A percentile compares a stretch with the other conserved stretches of the same genome.
Evolutionary conservation across 805 yeast genomes (phyloP).

Genomic region (Yamadazyma scolyti): DNA sequence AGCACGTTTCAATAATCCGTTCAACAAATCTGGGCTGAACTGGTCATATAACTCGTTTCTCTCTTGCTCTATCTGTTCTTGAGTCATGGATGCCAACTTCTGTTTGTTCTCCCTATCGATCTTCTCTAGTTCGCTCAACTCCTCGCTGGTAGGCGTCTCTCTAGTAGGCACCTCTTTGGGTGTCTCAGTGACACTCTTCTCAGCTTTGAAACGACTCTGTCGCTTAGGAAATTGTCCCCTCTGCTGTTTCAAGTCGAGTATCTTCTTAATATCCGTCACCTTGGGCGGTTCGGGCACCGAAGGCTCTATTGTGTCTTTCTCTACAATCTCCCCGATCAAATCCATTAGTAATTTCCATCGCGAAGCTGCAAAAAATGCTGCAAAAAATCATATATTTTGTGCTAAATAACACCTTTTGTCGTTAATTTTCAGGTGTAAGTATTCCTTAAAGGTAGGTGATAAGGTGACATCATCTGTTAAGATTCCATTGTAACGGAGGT

Average conservation of each 20-base stretch:
- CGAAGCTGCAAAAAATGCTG: too few relatives aligned
- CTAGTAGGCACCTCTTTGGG: conserved; percentile 5
- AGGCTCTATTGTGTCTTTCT: conserved; percentile 45
- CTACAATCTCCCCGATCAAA: conserved; percentile 69
- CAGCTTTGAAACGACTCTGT: conserved; percentile 2
- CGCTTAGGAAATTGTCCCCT: conserved; percentile 19
- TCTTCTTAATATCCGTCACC: conserved; percentile 5
- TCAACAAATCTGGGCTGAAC: conserved; percentile 66
- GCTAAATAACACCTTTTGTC: conserved; percentile 15
- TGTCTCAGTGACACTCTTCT: conserved; percentile 6
- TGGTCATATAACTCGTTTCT: conserved; percentile 61
- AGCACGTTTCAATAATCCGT: conserved; percentile 54
- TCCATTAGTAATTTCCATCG: conserved; percentile 51
- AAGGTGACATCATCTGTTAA: conserved; percentile 5
- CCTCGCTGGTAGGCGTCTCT: too few relatives aligned
- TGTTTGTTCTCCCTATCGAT: conserved; percentile 76
- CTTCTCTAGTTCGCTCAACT: conserved; percentile 57
- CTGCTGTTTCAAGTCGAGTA: conserved; percentile 17
- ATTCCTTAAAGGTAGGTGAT: conserved; percentile 8
- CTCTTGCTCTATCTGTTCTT: conserved; percentile 61
- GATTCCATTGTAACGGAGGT: conserved; percentile 8
- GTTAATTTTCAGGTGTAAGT: conserved; percentile 13
- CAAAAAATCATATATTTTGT: too few relatives aligned
- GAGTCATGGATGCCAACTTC: conserved; percentile 56
- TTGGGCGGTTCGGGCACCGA: conserved; percentile 24